Conservation (phyloP, 1,284 basidiomycete genomes). For the Puccinia hordei region DNA sequence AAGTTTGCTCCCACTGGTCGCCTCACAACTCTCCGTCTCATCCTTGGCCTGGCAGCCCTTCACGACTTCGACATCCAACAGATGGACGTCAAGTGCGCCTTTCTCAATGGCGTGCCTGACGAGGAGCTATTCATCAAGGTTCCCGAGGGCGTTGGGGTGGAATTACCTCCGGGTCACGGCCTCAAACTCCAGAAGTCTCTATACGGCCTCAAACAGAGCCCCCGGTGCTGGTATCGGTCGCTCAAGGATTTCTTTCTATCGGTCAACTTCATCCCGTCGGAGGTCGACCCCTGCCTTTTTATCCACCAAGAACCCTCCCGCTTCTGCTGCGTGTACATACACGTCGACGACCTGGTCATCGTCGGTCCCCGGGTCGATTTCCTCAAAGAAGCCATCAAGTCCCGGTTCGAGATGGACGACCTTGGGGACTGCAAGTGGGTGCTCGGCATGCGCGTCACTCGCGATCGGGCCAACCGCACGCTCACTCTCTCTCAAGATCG, state of each 20-base stretch:
- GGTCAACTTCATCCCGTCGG: neutral
- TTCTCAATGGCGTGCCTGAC: neutral
- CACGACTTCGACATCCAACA: slow-evolving; percentile 24
- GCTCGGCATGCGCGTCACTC: neutral
- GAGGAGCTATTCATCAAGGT: slow-evolving; percentile 18
- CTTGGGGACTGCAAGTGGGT: neutral
- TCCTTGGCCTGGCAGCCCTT: neutral
- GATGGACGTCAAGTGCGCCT: slow-evolving; percentile 16
- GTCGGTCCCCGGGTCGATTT: neutral
- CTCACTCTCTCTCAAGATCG: slow-evolving; percentile 4
- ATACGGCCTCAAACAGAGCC: slow-evolving; percentile 20
- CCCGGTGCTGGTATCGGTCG: slow-evolving; percentile 5
- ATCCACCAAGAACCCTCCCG: neutral
- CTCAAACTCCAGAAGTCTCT: slow-evolving; percentile 11
- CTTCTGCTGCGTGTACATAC: neutral
- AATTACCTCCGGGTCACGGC: neutral
- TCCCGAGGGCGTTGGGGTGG: neutral
- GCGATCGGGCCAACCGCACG: neutral
- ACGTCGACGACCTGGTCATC: slow-evolving; percentile 21
- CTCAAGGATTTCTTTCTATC: slow-evolving; percentile 15
- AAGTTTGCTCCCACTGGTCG: neutral
- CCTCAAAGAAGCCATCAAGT: neutral
- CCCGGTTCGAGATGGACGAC: neutral
- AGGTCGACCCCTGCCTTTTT: slow-evolving; percentile 5
- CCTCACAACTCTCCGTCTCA: neutral